Percentiles rank a stretch among this genome's conserved stretches.
These are phyloP conservation scores for Articulospora tetracladia DNA, from an alignment of 495 filamentous ascomycete species.

Conservation along the genomic window DNA sequence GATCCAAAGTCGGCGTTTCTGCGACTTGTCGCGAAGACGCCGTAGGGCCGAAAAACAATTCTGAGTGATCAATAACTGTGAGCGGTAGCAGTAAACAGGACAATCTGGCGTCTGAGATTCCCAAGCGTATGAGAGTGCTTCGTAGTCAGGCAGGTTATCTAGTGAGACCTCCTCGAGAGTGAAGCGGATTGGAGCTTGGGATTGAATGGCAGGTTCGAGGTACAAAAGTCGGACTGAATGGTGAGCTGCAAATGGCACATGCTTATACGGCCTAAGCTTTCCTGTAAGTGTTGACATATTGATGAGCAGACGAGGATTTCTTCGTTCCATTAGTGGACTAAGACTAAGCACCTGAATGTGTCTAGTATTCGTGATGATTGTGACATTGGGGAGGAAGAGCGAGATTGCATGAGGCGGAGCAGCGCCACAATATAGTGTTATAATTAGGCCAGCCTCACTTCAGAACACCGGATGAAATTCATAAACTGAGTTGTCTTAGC, in stretches of 20 bases:
- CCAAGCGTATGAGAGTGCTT: constrained; percentile 2
- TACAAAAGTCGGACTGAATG: neutral
- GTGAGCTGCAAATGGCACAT: neutral
- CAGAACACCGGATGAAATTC: no score
- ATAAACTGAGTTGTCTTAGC: no score
- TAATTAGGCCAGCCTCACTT: no score
- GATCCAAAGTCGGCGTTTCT: neutral
- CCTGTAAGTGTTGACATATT: neutral
- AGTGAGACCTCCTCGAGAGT: neutral
- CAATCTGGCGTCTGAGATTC: neutral
- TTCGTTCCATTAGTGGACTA: no score
- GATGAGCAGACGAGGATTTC: no score
- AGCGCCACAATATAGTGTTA: no score
- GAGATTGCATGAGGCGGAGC: no score
- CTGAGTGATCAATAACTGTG: neutral
- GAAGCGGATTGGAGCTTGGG: neutral
- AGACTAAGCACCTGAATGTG: no score
- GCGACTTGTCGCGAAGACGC: neutral
- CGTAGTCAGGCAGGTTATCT: neutral
- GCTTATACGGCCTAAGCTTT: neutral
- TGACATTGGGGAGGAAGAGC: no score
- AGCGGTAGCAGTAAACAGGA: neutral
- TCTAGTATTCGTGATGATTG: no score
- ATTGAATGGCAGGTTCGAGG: neutral
- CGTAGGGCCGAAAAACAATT: neutral